A percentile compares a stretch with the other conserved stretches of the same genome.
phyloP scores from a whole-genome alignment of 2,329 filamentous ascomycete species.

The Exophiala aquamarina region DNA sequence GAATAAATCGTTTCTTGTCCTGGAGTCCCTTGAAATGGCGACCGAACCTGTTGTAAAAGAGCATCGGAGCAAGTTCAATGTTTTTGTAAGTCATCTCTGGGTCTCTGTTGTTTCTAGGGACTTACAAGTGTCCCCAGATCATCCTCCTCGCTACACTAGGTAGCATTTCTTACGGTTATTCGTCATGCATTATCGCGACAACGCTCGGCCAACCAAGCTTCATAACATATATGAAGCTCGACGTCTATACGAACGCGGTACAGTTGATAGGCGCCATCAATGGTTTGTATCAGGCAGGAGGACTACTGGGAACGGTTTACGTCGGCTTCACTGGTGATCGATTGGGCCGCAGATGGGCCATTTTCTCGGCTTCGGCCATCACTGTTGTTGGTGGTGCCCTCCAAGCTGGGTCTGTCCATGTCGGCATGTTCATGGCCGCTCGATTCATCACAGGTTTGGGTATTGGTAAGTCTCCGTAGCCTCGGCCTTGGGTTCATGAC shows the following conservation, averaged over 20 bases:
- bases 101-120: no score
- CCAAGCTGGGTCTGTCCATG: constrained; percentile 31
- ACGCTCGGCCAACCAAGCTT: constrained; percentile 42
- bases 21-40: background rate
- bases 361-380: constrained; percentile 35
- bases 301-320: constrained; percentile 31
- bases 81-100: background rate
- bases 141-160: constrained; percentile 19
- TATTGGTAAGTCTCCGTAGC: constrained; percentile 29
- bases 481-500: background rate
- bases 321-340: constrained; percentile 7
- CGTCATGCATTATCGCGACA: constrained; percentile 8
- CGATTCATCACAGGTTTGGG: constrained; percentile 39
- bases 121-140: constrained; percentile 16
- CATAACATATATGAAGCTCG: constrained; percentile 42
- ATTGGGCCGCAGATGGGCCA: constrained; percentile 37
- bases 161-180: constrained; percentile 9
- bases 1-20: background rate
- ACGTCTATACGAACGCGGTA: constrained; percentile 37
- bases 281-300: constrained; percentile 45
- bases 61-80: constrained; percentile 4
- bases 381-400: constrained; percentile 36
- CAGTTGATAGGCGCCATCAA: constrained; percentile 40
- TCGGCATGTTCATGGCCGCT: constrained; percentile 33
- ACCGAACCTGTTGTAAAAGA: background rate